Evolutionary conservation across 257 asterid genomes (phyloP).

Genomic region (Solanum chilense): DNA sequence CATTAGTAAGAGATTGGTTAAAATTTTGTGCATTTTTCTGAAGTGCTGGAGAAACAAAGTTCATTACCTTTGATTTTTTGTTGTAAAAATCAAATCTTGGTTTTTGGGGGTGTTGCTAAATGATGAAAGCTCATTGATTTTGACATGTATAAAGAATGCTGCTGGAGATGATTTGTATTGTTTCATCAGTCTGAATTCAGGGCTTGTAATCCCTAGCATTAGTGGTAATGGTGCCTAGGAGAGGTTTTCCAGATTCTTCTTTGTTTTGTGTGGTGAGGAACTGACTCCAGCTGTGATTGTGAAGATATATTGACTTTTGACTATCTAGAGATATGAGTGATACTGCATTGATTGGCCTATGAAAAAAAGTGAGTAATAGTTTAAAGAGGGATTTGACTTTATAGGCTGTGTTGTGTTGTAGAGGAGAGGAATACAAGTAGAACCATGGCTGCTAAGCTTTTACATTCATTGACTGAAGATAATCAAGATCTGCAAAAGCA

Average conservation of each 20-base stretch:
- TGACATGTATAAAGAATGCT: constrained; percentile 7
- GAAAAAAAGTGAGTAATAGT: not conserved
- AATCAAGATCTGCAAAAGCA: constrained; percentile 77
- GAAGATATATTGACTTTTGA: not conserved
- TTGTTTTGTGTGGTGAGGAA: not conserved
- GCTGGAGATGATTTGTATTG: not conserved
- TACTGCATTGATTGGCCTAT: not conserved
- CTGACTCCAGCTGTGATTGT: not conserved
- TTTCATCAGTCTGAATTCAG: not conserved
- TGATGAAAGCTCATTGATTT: not conserved
- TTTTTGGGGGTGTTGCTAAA: constrained; percentile 2
- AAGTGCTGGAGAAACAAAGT: not conserved
- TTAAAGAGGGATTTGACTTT: not conserved
- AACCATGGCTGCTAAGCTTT: constrained; percentile 73
- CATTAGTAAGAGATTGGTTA: constrained; percentile 1
- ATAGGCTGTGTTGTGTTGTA: not conserved
- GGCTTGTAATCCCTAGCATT: not conserved
- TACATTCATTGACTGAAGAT: constrained; percentile 79
- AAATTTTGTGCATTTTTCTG: not conserved
- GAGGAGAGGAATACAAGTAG: constrained; percentile 2
- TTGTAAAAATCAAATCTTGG: constrained; percentile 1
- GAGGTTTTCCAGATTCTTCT: not conserved
- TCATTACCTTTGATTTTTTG: constrained; percentile 6
- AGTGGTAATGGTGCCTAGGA: not conserved
- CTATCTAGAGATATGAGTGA: not conserved